Evolutionary conservation across 1,284 basidiomycete genomes (phyloP).

Genomic region (Microbotryomycetes sp.): DNA sequence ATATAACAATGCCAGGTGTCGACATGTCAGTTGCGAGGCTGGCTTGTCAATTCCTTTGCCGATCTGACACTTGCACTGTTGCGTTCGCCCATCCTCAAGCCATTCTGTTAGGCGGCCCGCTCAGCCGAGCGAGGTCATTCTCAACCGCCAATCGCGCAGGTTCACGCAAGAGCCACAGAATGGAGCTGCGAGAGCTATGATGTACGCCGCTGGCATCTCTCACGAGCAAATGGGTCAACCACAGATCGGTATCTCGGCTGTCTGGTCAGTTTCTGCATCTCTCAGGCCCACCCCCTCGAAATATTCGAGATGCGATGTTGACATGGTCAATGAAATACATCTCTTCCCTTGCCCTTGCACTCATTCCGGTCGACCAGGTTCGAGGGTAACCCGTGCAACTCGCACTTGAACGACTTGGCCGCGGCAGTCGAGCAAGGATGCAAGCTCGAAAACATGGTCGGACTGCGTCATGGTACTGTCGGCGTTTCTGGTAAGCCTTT

Average conservation of each 20-base stretch:
- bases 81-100: background rate
- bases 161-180: background rate
- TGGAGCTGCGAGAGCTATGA: slow-evolving; percentile 7
- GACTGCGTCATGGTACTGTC: slow-evolving; percentile 1
- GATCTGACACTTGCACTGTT: too few species aligned
- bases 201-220: slow-evolving; percentile 7
- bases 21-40: background rate
- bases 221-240: slow-evolving; percentile 7
- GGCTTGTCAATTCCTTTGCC: too few species aligned
- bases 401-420: slow-evolving; percentile 1
- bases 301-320: too few species aligned
- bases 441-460: slow-evolving; percentile 8
- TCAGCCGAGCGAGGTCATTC: background rate
- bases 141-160: background rate
- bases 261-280: too few species aligned
- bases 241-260: slow-evolving; percentile 6
- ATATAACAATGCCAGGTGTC: background rate
- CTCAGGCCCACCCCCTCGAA: too few species aligned
- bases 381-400: slow-evolving; percentile 13
- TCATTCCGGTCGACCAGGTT: too few species aligned
- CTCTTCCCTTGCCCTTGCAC: too few species aligned
- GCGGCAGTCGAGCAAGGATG: slow-evolving; percentile 12
- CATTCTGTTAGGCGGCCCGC: background rate
- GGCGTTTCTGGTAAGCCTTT: slow-evolving; percentile 3
- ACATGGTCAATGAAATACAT: too few species aligned